Percentiles rank a stretch among this genome's conserved stretches.
Evolutionary conservation across 2,329 filamentous ascomycete genomes (phyloP).

Genomic region (Chrysosporium queenslandicum): DNA sequence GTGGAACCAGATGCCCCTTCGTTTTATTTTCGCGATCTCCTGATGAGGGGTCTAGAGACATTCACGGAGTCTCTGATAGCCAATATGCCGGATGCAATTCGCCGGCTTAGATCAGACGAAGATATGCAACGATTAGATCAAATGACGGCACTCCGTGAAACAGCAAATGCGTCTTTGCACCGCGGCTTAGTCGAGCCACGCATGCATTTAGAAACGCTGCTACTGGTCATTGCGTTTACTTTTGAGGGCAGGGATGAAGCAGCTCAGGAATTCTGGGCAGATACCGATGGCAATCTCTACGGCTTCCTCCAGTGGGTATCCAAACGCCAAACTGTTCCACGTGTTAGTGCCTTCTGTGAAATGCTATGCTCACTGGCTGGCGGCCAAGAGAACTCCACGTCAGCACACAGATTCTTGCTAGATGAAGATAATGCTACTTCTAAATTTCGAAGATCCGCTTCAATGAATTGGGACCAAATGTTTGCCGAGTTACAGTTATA

Average conservation of each 20-base stretch:
- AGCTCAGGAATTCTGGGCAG: constrained; percentile 80
- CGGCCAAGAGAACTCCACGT: constrained; percentile 69
- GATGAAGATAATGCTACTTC: constrained; percentile 70
- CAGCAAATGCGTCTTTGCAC: constrained; percentile 33
- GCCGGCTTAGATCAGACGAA: constrained; percentile 76
- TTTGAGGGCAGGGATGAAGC: constrained; percentile 79
- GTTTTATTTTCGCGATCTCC: constrained; percentile 57
- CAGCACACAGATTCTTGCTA: constrained; percentile 73
- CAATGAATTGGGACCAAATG: constrained; percentile 86
- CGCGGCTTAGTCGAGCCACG: constrained; percentile 34
- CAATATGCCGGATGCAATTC: constrained; percentile 85
- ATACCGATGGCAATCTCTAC: constrained; percentile 83
- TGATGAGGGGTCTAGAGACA: constrained; percentile 73
- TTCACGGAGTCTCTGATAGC: constrained; percentile 91
- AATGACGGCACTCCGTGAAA: constrained; percentile 38
- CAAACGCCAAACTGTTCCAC: constrained; percentile 83
- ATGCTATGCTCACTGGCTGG: constrained; percentile 83
- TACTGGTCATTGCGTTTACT: constrained; percentile 83
- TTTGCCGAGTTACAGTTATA: constrained; percentile 84
- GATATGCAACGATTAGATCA: constrained; percentile 59
- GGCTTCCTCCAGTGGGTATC: constrained; percentile 98
- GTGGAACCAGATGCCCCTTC: constrained; percentile 60
- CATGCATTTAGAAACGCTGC: constrained; percentile 71
- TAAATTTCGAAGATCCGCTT: constrained; percentile 71
- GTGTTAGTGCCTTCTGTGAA: constrained; percentile 92